Evolutionary conservation across 192 early-diverging fungal genomes (phyloP).

Genomic region (Neocallimastix lanati): DNA sequence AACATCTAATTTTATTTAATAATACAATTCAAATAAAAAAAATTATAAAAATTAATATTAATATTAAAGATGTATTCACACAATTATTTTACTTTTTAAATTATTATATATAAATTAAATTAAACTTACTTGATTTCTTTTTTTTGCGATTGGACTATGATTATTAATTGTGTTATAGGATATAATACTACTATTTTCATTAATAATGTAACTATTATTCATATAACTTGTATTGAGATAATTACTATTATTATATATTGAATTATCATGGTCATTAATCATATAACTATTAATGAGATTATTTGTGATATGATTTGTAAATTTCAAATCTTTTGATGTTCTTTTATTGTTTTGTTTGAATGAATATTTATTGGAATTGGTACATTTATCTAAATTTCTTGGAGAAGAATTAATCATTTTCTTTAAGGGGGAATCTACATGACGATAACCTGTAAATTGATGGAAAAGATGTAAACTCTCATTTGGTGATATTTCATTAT

Average conservation of each 20-base stretch:
- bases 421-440: background rate
- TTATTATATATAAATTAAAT: too few species aligned
- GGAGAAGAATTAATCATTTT: background rate
- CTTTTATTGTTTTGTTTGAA: background rate
- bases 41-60: too few species aligned
- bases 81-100: too few species aligned
- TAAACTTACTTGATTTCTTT: background rate
- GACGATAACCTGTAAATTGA: background rate
- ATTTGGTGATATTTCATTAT: background rate
- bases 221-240: background rate
- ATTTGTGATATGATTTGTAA: background rate
- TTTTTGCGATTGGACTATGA: background rate
- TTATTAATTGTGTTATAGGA: background rate
- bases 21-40: too few species aligned
- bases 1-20: too few species aligned
- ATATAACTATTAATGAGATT: background rate
- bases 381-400: background rate
- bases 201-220: background rate
- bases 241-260: background rate
- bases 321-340: background rate
- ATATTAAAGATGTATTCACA: too few species aligned
- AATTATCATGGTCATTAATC: background rate
- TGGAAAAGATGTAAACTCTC: background rate
- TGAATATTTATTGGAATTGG: background rate
- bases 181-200: background rate